Evolutionary conservation across 331 rosid species (phyloP).

Genomic region (Arachis monticola): DNA sequence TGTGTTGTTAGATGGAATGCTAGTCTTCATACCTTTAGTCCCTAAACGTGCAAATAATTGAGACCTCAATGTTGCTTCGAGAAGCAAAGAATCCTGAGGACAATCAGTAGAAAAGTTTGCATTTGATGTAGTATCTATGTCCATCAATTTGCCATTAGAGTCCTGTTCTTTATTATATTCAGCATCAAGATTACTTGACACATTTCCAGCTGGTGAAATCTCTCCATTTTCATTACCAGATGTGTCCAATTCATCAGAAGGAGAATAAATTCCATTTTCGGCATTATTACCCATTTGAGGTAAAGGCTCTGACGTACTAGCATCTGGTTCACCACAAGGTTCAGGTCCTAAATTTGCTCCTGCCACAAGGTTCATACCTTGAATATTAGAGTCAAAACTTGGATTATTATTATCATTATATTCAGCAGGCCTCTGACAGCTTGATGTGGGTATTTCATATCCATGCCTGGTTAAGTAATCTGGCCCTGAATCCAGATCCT

Average conservation of each 20-base stretch:
- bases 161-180: slow-evolving; percentile 43
- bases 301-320: slow-evolving; percentile 80
- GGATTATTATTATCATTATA: slow-evolving; percentile 55
- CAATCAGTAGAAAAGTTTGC: slow-evolving; percentile 39
- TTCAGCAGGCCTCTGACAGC: slow-evolving; percentile 63
- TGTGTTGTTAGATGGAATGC: slow-evolving; percentile 45
- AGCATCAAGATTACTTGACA: slow-evolving; percentile 48
- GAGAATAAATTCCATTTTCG: slow-evolving; percentile 64
- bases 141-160: slow-evolving; percentile 43
- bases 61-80: slow-evolving; percentile 86
- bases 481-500: slow-evolving; percentile 57
- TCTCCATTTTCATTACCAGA: slow-evolving; percentile 82
- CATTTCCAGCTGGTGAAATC: slow-evolving; percentile 59
- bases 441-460: slow-evolving; percentile 54
- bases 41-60: slow-evolving; percentile 76
- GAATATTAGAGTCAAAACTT: slow-evolving; percentile 58
- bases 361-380: slow-evolving; percentile 44
- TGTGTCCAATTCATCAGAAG: slow-evolving; percentile 61
- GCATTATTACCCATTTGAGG: slow-evolving; percentile 57
- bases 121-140: slow-evolving; percentile 46
- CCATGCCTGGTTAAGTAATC: slow-evolving; percentile 63
- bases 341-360: slow-evolving; percentile 69
- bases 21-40: slow-evolving; percentile 49
- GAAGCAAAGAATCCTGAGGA: slow-evolving; percentile 73
- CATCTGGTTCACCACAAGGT: slow-evolving; percentile 74